A percentile compares a stretch with the other conserved stretches of the same genome.
These are phyloP conservation scores for Erucastrum elatum DNA, from an alignment of 345 rosid species.

Conservation along the genomic window DNA sequence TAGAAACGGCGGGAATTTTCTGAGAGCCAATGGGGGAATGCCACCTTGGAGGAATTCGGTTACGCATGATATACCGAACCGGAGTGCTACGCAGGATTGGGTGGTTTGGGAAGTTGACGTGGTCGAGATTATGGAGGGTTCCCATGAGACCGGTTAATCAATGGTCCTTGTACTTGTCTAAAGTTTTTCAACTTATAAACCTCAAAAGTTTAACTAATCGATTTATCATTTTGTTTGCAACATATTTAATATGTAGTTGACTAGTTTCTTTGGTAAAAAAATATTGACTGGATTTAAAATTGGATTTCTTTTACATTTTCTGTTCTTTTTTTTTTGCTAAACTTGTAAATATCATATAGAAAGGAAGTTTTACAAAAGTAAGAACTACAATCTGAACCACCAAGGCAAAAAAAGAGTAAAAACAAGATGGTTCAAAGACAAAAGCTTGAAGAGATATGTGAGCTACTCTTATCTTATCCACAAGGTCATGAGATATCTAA, in stretches of 20 bases:
- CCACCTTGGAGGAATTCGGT: slow-evolving; percentile 87
- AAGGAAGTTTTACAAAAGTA: too few relatives aligned
- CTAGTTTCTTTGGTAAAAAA: not conserved
- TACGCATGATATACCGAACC: slow-evolving; percentile 68
- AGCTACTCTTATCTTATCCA: too few relatives aligned
- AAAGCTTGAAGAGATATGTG: too few relatives aligned
- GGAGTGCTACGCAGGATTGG: slow-evolving; percentile 64
- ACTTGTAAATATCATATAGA: too few relatives aligned
- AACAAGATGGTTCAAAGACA: too few relatives aligned
- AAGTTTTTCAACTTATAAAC: not conserved
- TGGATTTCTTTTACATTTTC: not conserved
- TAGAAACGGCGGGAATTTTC: slow-evolving; percentile 54
- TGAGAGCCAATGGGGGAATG: slow-evolving; percentile 72
- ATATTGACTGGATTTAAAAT: not conserved
- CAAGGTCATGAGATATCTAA: too few relatives aligned
- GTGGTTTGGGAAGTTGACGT: slow-evolving; percentile 71
- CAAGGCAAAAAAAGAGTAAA: too few relatives aligned
- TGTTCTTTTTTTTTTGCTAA: not conserved
- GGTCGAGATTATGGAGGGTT: slow-evolving; percentile 46
- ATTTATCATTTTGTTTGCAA: slow-evolving; percentile 6
- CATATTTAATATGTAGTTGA: not conserved
- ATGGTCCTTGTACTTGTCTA: not conserved
- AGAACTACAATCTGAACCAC: too few relatives aligned
- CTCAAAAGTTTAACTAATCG: not conserved
- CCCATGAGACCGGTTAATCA: slow-evolving; percentile 14